These are phyloP conservation scores for Talaromyces funiculosus DNA, from an alignment of 2,329 filamentous ascomycete genomes.

Conservation along the genomic window DNA sequence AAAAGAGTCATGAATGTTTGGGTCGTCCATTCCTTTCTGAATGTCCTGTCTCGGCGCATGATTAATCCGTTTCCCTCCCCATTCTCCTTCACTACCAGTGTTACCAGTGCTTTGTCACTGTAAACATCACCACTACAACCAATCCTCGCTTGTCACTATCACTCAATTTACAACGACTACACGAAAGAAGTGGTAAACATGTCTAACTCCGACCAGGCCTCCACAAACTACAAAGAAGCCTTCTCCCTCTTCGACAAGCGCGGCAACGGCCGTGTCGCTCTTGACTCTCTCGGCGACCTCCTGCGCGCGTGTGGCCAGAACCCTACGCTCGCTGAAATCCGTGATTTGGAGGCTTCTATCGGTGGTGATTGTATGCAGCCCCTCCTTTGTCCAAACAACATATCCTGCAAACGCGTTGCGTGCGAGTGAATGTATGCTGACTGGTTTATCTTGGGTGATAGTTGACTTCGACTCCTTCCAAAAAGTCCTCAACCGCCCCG, in stretches of 20 bases:
- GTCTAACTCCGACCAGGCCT: conserved; percentile 49
- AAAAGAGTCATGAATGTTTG: background rate
- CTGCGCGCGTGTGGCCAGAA: conserved; percentile 97
- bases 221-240: conserved; percentile 99
- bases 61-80: conserved; percentile 5
- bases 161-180: no score
- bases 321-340: conserved; percentile 87
- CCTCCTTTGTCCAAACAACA: no score
- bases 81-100: background rate
- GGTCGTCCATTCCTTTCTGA: no score
- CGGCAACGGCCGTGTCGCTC: conserved; percentile 83
- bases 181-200: no score
- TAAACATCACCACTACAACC: background rate
- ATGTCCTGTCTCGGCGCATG: conserved; percentile 11
- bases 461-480: conserved; percentile 98
- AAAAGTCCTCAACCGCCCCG: conserved; percentile 93
- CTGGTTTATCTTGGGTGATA: conserved; percentile 33
- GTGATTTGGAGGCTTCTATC: conserved; percentile 82
- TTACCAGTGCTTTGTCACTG: no score
- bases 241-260: conserved; percentile 99
- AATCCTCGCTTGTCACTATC: background rate
- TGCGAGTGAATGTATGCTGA: conserved; percentile 13
- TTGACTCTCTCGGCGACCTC: conserved; percentile 84
- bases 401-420: no score
- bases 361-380: conserved; percentile 87